Conservation (phyloP, 2,329 filamentous ascomycete genomes). For the Achaetomium macrosporum region DNA sequence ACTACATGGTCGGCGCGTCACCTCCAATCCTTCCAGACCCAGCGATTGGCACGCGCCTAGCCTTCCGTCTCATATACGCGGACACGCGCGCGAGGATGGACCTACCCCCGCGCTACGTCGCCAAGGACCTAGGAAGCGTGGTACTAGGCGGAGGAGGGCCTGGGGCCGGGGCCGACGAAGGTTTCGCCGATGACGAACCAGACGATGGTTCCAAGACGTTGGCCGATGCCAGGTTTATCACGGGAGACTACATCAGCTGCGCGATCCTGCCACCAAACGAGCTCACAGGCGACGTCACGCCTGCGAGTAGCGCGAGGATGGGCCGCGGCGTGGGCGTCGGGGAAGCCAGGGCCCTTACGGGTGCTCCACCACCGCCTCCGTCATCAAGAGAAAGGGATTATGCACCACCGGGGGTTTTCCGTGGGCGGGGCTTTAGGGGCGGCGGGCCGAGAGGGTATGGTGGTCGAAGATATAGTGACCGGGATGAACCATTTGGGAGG, state of each 20-base stretch:
- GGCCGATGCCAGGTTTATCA: conserved; percentile 71
- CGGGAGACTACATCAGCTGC: conserved; percentile 83
- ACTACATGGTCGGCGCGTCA: conserved; percentile 61
- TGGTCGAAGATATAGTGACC: conserved; percentile 24
- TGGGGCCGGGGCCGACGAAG: conserved; percentile 32
- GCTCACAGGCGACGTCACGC: conserved; percentile 64
- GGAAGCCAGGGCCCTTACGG: conserved; percentile 28
- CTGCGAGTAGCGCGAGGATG: conserved; percentile 46
- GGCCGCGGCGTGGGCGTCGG: conserved; percentile 37
- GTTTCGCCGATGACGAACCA: conserved; percentile 33
- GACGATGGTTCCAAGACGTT: conserved; percentile 67
- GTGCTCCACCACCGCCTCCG: neutral
- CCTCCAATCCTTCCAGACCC: conserved; percentile 66
- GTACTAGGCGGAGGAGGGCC: conserved; percentile 60
- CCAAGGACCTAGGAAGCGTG: conserved; percentile 77
- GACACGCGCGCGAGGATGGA: conserved; percentile 47
- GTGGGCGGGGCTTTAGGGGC: conserved; percentile 3
- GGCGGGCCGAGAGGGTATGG: conserved; percentile 21
- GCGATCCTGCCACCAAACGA: conserved; percentile 69
- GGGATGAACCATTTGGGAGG: conserved; percentile 11
- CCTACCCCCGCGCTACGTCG: conserved; percentile 54
- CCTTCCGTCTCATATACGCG: conserved; percentile 79
- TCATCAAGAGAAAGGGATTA: conserved; percentile 25
- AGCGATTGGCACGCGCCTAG: conserved; percentile 74
- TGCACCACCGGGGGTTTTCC: neutral